Evolutionary conservation across 495 filamentous ascomycete species (phyloP).

Genomic region (Filosporella fistucella): DNA sequence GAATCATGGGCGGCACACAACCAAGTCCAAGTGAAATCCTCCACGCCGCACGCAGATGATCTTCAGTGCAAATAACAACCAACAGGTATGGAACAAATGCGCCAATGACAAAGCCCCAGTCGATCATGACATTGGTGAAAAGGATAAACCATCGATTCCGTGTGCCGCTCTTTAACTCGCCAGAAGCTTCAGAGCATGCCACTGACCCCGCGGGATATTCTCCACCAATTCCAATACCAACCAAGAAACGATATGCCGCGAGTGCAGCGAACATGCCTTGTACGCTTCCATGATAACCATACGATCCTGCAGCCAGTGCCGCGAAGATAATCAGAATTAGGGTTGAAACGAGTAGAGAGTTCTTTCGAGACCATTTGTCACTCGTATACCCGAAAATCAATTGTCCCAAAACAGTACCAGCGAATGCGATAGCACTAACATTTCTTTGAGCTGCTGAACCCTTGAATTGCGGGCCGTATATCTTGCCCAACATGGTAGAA

Average conservation of each 20-base stretch:
- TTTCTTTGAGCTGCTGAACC: constrained; percentile 63
- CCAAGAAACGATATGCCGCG: constrained; percentile 81
- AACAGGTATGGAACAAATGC: constrained; percentile 69
- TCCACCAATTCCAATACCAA: constrained; percentile 58
- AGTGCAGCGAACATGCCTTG: constrained; percentile 73
- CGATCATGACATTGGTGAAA: constrained; percentile 89
- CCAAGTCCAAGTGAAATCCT: constrained; percentile 73
- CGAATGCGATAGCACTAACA: constrained; percentile 78
- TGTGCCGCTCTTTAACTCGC: constrained; percentile 73
- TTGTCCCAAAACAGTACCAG: constrained; percentile 82
- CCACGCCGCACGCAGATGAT: constrained; percentile 72
- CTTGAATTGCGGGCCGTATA: constrained; percentile 62
- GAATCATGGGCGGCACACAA: constrained; percentile 68
- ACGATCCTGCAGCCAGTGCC: constrained; percentile 71
- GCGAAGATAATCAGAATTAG: constrained; percentile 80
- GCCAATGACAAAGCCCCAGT: constrained; percentile 76
- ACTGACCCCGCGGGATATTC: constrained; percentile 92
- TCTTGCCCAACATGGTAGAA: constrained; percentile 58
- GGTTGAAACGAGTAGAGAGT: constrained; percentile 76
- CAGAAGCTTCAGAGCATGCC: constrained; percentile 75
- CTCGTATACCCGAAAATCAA: constrained; percentile 76
- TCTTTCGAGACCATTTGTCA: constrained; percentile 80
- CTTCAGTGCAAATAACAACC: constrained; percentile 61
- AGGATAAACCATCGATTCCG: constrained; percentile 89
- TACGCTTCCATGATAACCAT: constrained; percentile 58